Base-by-base conservation (phyloP, 2,329 filamentous ascomycete genomes). In the Hirsutella minnesotensis region DNA sequence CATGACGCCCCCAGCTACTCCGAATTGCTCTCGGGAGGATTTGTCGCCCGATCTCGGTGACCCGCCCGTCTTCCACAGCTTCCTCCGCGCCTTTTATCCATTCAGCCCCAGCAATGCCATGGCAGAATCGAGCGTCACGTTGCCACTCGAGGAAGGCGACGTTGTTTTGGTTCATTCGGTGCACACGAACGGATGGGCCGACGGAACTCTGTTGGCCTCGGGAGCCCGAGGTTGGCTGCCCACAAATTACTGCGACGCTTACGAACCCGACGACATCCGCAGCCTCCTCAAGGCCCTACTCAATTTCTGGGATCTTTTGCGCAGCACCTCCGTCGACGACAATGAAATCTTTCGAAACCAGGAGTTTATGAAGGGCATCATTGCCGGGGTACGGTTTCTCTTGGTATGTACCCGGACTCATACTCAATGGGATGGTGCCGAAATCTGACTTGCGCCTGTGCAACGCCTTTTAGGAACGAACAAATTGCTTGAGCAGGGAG, bases 181-280 rank as follows among this genome's bases (percentile, higher is more conserved):
- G 51, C 92, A 98, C 63, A 92, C 87, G 47, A 98, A 96, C 66
- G 92, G 92, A 52, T 98, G 92, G 92, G 92, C 92, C 27, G 92
- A 98, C 61, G 92, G 92, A 41, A 98, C 92, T 1, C 70, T 95
- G 34, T 67, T 98, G 47, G 75, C 83, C 20, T 86, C 88, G 3
- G 90, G 90, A 21, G 83, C 84, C 40, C 77, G 92, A 52, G 92
- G 92, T 48, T 98, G 92, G 92, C 69, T 98, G 46, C 92, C 92
- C 3, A 98, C 92, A 9, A 98, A 98, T 63, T 98, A 96, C 61
- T 98, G 92, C 68, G 89, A 95, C 59, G 76, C 86, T 9, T 98
- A 95, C 60, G 86, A 95, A 51, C 87, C 90, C 38, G 78, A 87
- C 19, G 81, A 88, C 49, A 89, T 96, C 72, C 78, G 81, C 43